Evolutionary conservation across 164 flowering plant species (phyloP).

Genomic region (Litsea cubeba): DNA sequence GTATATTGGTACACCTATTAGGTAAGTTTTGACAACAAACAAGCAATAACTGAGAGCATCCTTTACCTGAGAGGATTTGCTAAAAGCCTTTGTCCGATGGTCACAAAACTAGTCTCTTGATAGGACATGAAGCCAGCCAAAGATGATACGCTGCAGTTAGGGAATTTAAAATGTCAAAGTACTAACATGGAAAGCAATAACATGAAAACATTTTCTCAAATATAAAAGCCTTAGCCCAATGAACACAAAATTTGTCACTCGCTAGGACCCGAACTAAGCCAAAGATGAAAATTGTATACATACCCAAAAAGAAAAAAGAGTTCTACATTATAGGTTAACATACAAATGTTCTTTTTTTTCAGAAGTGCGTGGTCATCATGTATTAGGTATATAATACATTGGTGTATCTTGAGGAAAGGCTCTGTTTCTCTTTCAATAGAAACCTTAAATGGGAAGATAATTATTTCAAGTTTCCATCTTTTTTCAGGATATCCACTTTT

Average conservation of each 20-base stretch:
- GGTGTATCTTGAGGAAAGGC: too few relatives aligned
- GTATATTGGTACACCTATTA: background rate
- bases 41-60: background rate
- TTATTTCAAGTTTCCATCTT: too few relatives aligned
- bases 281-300: background rate
- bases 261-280: background rate
- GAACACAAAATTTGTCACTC: background rate
- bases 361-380: background rate
- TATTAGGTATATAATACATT: background rate
- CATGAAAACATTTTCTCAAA: background rate
- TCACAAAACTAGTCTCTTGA: constrained; percentile 93
- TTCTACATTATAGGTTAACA: too few relatives aligned
- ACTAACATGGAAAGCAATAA: background rate
- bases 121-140: constrained; percentile 95
- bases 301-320: background rate
- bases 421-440: too few relatives aligned
- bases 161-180: background rate
- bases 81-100: constrained; percentile 87
- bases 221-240: too few relatives aligned
- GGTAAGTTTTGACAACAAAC: background rate
- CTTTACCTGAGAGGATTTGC: constrained; percentile 83
- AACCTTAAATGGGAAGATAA: too few relatives aligned
- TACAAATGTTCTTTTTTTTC: too few relatives aligned
- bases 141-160: constrained; percentile 74
- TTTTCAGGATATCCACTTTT: too few relatives aligned